A percentile compares a stretch with the other conserved stretches of the same genome.
phyloP scores from a whole-genome alignment of 164 flowering plant species.

The Tetrastigma voinierianum region DNA sequence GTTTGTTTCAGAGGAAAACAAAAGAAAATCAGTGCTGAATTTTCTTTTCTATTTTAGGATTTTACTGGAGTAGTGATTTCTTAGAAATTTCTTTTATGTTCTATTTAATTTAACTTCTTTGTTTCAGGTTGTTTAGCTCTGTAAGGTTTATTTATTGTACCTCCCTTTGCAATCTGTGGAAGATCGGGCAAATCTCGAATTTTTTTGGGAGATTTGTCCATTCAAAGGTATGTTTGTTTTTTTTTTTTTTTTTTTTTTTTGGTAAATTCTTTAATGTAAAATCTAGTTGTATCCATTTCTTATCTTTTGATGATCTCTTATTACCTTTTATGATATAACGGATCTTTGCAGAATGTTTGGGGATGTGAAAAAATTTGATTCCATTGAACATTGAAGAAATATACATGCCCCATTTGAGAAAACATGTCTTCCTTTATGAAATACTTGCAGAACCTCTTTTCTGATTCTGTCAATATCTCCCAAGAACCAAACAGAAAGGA shows the following conservation, averaged over 20 bases:
- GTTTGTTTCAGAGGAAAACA: no score
- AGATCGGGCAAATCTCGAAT: not conserved
- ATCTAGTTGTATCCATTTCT: not conserved
- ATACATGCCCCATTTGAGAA: not conserved
- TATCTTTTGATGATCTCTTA: not conserved
- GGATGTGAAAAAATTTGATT: not conserved
- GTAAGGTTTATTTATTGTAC: no score
- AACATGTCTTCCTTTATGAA: no score
- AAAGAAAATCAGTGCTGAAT: no score
- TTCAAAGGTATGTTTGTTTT: not conserved
- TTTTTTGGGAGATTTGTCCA: constrained; percentile 3
- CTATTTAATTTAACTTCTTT: no score
- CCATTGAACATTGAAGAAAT: not conserved
- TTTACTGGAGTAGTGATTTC: no score
- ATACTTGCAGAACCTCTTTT: no score
- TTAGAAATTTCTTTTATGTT: no score
- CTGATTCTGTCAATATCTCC: no score
- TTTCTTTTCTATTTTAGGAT: no score
- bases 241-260: not conserved
- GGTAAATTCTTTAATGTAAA: not conserved
- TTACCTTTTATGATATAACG: not conserved
- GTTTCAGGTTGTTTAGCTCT: no score
- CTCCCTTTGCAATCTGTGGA: not conserved
- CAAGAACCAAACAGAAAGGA: no score
- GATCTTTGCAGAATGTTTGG: not conserved